These are phyloP conservation scores for Rhodotorula sp. DNA, from an alignment of 1,284 basidiomycete species.

Conservation along the genomic window DNA sequence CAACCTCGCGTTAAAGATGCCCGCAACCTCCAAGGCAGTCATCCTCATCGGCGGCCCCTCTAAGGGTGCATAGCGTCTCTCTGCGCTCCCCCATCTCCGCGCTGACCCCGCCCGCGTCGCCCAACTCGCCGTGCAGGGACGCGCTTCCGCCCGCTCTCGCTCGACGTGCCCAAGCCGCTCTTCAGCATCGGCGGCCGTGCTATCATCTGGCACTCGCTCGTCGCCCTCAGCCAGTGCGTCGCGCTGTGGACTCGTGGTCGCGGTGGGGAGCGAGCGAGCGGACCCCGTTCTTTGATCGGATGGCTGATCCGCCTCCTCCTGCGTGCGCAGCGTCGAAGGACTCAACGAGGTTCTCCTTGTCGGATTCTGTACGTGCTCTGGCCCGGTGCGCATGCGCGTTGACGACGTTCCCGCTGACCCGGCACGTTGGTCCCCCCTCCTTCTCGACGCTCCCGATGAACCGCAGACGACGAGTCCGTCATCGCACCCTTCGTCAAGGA, in stretches of 20 bases:
- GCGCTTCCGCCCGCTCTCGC: conserved; percentile 56
- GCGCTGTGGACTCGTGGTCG: neutral
- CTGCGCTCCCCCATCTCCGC: too few relatives aligned
- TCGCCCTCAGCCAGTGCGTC: conserved; percentile 53
- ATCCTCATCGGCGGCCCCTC: conserved; percentile 37
- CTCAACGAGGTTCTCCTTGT: conserved; percentile 57
- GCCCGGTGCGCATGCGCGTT: fast-evolving
- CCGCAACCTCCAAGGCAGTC: conserved; percentile 31
- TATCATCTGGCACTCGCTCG: conserved; percentile 58
- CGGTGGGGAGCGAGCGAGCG: neutral
- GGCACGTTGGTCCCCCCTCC: too few relatives aligned
- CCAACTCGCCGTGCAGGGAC: conserved; percentile 48
- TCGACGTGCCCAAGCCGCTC: conserved; percentile 52
- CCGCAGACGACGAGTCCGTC: conserved; percentile 54
- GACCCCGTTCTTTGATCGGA: neutral
- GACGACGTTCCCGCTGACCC: neutral
- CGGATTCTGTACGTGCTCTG: conserved; percentile 53
- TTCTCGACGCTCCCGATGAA: neutral
- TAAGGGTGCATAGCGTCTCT: conserved; percentile 23
- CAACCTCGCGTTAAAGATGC: neutral
- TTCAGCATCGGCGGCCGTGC: conserved; percentile 52
- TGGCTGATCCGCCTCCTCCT: neutral
- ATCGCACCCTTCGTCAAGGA: conserved; percentile 57
- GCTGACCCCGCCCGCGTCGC: neutral
- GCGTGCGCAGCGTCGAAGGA: conserved; percentile 48